A percentile compares a stretch with the other conserved stretches of the same genome.
Evolutionary conservation across 73 alveolate species (phyloP).

Genomic region (Paramecium biaurelia): DNA sequence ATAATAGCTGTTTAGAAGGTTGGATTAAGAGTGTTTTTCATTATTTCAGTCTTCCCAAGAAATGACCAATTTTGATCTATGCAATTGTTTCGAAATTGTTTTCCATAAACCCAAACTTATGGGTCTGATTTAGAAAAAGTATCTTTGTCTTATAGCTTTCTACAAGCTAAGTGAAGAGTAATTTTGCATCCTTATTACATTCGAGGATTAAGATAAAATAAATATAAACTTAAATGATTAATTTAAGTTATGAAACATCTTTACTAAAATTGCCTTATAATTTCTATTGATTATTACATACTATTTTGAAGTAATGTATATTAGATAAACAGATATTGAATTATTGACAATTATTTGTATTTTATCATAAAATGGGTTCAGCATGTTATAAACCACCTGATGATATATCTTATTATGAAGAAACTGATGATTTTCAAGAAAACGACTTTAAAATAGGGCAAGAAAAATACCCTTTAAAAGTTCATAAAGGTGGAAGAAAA

Average conservation of each 20-base stretch:
- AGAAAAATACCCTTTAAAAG: background rate
- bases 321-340: background rate
- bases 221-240: background rate
- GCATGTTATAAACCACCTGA: background rate
- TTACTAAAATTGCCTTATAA: background rate
- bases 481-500: background rate
- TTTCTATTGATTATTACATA: background rate
- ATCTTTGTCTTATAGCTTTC: constrained; percentile 71
- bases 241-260: background rate
- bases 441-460: background rate
- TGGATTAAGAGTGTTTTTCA: constrained; percentile 73
- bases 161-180: background rate
- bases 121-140: constrained; percentile 76
- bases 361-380: background rate
- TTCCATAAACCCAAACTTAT: constrained; percentile 42
- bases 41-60: constrained; percentile 76
- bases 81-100: background rate
- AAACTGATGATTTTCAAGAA: background rate
- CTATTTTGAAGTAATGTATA: background rate
- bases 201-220: background rate
- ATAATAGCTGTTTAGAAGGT: constrained; percentile 71
- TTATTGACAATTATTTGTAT: background rate
- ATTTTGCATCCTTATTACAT: background rate
- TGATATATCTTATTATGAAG: background rate
- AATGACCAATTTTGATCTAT: constrained; percentile 41